These are phyloP conservation scores for Coemansia sp. DNA, from an alignment of 192 early-diverging fungal species.

Conservation along the genomic window DNA sequence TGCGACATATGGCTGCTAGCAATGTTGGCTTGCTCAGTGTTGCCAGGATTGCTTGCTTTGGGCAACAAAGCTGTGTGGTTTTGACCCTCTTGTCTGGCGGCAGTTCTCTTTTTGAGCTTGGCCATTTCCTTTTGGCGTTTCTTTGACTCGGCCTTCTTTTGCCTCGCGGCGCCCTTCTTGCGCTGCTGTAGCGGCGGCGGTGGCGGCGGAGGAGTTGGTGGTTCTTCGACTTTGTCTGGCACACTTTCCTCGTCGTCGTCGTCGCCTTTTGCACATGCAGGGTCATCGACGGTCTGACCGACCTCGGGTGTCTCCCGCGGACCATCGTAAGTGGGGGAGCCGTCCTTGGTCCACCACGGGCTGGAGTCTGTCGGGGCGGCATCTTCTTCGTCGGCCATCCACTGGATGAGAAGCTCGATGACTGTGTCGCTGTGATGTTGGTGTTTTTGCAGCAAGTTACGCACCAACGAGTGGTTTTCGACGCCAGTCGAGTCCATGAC, in stretches of 20 bases:
- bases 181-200: neutral
- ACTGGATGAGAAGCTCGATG: conserved; percentile 53
- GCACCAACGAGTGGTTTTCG: conserved; percentile 48
- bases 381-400: conserved; percentile 28
- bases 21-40: neutral
- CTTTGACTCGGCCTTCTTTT: conserved; percentile 29
- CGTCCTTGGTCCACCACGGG: conserved; percentile 27
- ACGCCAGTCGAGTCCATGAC: conserved; percentile 59
- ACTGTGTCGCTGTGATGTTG: conserved; percentile 52
- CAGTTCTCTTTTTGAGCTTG: conserved; percentile 31
- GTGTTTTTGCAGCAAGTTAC: conserved; percentile 51
- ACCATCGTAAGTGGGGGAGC: conserved; percentile 27
- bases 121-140: conserved; percentile 40
- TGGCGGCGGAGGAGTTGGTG: neutral
- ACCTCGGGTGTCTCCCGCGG: neutral
- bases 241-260: neutral
- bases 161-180: conserved; percentile 25
- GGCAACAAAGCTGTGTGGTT: neutral
- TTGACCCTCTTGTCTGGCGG: conserved; percentile 2
- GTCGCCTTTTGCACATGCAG: neutral
- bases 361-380: neutral
- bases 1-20: conserved; percentile 9
- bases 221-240: neutral
- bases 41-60: neutral
- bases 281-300: neutral